Conservation (phyloP, 1,284 basidiomycete species). For the Cerrena zonata region DNA sequence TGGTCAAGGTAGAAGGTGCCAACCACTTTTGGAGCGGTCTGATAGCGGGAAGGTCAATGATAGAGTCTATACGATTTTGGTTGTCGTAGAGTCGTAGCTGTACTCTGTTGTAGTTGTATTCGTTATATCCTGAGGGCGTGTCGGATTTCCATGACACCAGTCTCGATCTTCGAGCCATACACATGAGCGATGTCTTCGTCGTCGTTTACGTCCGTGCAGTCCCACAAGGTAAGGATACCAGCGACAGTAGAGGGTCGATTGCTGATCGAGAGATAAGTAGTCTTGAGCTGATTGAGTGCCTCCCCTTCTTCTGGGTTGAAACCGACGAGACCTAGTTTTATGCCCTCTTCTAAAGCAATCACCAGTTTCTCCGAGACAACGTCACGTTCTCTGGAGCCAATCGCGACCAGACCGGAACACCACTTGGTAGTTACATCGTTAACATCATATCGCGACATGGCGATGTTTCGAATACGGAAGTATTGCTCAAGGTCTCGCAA, state of each 20-base stretch:
- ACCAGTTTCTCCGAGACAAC: constrained; percentile 3
- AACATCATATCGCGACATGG: constrained; percentile 1
- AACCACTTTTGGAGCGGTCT: constrained; percentile 43
- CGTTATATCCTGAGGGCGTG: too few relatives aligned
- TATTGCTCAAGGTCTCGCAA: constrained; percentile 4
- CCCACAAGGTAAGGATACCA: too few relatives aligned
- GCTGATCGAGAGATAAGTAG: constrained; percentile 1
- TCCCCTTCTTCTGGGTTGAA: constrained; percentile 9
- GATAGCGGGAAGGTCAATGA: constrained; percentile 14
- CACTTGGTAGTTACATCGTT: constrained; percentile 4
- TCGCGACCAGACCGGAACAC: constrained; percentile 11
- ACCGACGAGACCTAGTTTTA: constrained; percentile 1
- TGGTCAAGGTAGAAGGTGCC: constrained; percentile 34
- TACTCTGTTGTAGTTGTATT: background rate
- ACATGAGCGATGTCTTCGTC: too few relatives aligned
- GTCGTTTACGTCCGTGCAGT: too few relatives aligned
- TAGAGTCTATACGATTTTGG: constrained; percentile 14
- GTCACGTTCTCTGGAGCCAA: constrained; percentile 1
- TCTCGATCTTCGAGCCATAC: too few relatives aligned
- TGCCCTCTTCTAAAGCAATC: constrained; percentile 6
- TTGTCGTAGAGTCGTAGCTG: constrained; percentile 10
- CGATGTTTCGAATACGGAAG: constrained; percentile 7
- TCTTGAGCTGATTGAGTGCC: constrained; percentile 6
- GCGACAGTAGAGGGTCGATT: too few relatives aligned
- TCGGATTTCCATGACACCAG: too few relatives aligned